phyloP scores from a whole-genome alignment of 441 rosid species.

The Arabidopsis lyrata region DNA sequence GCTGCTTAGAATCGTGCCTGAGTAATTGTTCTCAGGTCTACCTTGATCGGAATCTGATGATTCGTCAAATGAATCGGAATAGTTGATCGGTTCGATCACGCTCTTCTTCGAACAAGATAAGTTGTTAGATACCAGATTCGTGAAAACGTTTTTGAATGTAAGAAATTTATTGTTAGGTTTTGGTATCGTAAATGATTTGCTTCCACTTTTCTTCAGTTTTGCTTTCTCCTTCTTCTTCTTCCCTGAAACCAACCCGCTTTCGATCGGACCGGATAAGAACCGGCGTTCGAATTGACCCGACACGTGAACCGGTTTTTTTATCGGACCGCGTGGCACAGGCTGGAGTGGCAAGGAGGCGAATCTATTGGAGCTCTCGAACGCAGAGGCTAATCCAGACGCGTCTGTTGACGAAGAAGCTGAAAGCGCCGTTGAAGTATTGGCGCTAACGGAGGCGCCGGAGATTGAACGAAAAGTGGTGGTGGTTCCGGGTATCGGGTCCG shows the following conservation, averaged over 20 bases:
- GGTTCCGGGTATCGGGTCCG: slow-evolving; percentile 41
- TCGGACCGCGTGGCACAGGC: slow-evolving; percentile 57
- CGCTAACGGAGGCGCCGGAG: slow-evolving; percentile 81
- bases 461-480: slow-evolving; percentile 62
- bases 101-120: slow-evolving; percentile 36
- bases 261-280: slow-evolving; percentile 68
- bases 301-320: slow-evolving; percentile 21
- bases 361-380: slow-evolving; percentile 62
- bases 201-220: slow-evolving; percentile 46
- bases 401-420: slow-evolving; percentile 50
- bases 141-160: slow-evolving; percentile 40
- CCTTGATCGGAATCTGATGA: slow-evolving; percentile 41
- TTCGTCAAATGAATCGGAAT: slow-evolving; percentile 31
- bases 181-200: slow-evolving; percentile 30
- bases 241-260: slow-evolving; percentile 63
- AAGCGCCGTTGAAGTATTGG: slow-evolving; percentile 62
- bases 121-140: slow-evolving; percentile 43
- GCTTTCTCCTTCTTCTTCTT: slow-evolving; percentile 43
- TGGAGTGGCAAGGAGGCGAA: slow-evolving; percentile 69
- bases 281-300: slow-evolving; percentile 56
- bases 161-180: slow-evolving; percentile 40
- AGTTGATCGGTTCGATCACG: slow-evolving; percentile 32
- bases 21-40: neutral
- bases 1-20: slow-evolving; percentile 20
- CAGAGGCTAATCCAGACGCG: slow-evolving; percentile 44